Percentiles rank a stretch among this genome's conserved stretches.
These are phyloP conservation scores for Zygosaccharomyces rouxii DNA, from an alignment of 805 yeast genomes.

Conservation along the genomic window DNA sequence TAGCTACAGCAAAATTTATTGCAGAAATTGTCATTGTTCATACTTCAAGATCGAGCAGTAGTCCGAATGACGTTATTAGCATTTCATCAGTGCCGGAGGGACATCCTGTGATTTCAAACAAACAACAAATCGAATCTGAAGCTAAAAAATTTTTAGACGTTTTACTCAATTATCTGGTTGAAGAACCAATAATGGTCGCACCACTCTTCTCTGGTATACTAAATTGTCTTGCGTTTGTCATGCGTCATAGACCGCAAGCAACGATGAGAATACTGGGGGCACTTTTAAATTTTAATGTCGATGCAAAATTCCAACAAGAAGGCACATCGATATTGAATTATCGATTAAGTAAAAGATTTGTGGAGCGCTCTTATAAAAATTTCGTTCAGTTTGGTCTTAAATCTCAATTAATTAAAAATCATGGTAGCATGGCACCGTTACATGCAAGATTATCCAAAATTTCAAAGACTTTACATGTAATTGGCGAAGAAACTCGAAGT, in stretches of 20 bases:
- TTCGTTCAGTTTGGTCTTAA: conserved; percentile 40
- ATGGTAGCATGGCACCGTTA: conserved; percentile 21
- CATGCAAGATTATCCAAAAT: conserved; percentile 31
- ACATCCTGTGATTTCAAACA: conserved; percentile 60
- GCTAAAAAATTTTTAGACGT: conserved; percentile 65
- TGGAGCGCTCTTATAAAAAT: conserved; percentile 54
- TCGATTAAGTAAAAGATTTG: conserved; percentile 57
- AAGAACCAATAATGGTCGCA: conserved; percentile 51
- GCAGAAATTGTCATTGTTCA: conserved; percentile 56
- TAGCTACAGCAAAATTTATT: conserved; percentile 71
- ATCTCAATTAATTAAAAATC: conserved; percentile 32
- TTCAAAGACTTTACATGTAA: conserved; percentile 32
- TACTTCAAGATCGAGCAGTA: conserved; percentile 34
- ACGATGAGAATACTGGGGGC: conserved; percentile 52
- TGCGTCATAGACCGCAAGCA: conserved; percentile 62
- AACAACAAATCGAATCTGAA: conserved; percentile 58
- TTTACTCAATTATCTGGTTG: conserved; percentile 51
- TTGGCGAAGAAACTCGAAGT: conserved; percentile 36
- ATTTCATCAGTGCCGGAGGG: conserved; percentile 46
- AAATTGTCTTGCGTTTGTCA: conserved; percentile 56
- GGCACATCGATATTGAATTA: conserved; percentile 36
- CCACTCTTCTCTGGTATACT: conserved; percentile 64
- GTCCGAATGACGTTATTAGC: conserved; percentile 37
- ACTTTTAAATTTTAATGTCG: conserved; percentile 57
- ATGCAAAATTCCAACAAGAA: conserved; percentile 48